These are phyloP conservation scores for Phaffomyces opuntiae DNA, from an alignment of 805 yeast genomes.

Conservation along the genomic window DNA sequence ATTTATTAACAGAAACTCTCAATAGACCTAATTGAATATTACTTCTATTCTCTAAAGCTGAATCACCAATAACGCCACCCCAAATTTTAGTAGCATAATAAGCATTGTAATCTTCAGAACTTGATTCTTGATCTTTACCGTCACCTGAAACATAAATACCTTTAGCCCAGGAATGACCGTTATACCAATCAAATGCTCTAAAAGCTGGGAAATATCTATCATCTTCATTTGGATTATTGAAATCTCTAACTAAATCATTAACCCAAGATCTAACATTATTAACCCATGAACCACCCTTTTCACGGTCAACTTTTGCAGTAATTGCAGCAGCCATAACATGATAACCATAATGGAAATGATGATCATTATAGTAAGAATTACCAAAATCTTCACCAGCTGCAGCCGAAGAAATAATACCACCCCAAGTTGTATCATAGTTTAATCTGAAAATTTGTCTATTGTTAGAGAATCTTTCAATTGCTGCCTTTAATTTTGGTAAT, in stretches of 20 bases:
- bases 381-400: conserved; percentile 60
- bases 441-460: conserved; percentile 71
- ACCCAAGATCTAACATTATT: conserved; percentile 44
- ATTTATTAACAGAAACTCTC: conserved; percentile 44
- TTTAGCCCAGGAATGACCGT: conserved; percentile 76
- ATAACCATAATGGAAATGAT: conserved; percentile 72
- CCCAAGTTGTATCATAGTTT: conserved; percentile 73
- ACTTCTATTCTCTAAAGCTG: conserved; percentile 45
- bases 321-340: conserved; percentile 68
- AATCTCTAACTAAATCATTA: conserved; percentile 55
- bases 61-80: conserved; percentile 50
- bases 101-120: conserved; percentile 69
- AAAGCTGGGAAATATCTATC: conserved; percentile 60
- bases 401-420: conserved; percentile 69
- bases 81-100: conserved; percentile 61
- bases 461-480: conserved; percentile 59
- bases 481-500: conserved; percentile 53
- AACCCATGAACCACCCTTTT: conserved; percentile 48
- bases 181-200: conserved; percentile 67
- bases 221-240: conserved; percentile 47
- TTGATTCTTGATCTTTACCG: conserved; percentile 71
- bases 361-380: conserved; percentile 65
- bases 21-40: conserved; percentile 55
- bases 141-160: conserved; percentile 66
- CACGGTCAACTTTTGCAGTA: conserved; percentile 46